phyloP scores from a whole-genome alignment of 2,329 filamentous ascomycete genomes.

The Penicillium occitanis region DNA sequence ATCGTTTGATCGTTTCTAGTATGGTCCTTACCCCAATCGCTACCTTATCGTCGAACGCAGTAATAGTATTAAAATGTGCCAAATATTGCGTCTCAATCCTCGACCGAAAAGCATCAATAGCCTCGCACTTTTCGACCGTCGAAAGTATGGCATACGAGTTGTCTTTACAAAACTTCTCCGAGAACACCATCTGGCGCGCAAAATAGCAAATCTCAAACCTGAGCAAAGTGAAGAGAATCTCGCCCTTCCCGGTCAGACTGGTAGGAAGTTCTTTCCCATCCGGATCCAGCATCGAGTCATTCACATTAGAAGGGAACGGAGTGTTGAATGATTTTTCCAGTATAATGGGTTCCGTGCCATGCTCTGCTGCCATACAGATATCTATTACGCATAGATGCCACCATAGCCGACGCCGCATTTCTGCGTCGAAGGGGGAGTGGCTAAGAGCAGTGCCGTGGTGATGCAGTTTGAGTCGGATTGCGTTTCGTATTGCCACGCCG shows the following conservation, averaged over 20 bases:
- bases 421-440: slow-evolving; percentile 1
- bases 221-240: slow-evolving; percentile 3
- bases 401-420: slow-evolving; percentile 14
- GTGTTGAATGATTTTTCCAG: slow-evolving; percentile 2
- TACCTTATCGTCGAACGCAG: not conserved
- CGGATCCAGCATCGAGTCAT: slow-evolving; percentile 9
- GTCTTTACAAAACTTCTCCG: not conserved
- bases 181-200: not conserved
- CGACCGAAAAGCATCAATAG: not conserved
- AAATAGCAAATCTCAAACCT: not conserved
- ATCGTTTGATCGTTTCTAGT: not conserved
- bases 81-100: not conserved
- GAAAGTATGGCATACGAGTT: not conserved
- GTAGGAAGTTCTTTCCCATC: slow-evolving; percentile 1
- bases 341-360: not conserved
- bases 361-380: not conserved
- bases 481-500: slow-evolving; percentile 8
- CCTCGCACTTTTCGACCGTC: not conserved
- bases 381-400: slow-evolving; percentile 12
- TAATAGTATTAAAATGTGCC: not conserved
- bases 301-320: not conserved
- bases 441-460: not conserved
- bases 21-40: not conserved
- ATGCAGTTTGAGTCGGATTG: slow-evolving; percentile 10
- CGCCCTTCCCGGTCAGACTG: not conserved